phyloP scores from a whole-genome alignment of 2,329 filamentous ascomycete genomes.

The Aspergillus felis region DNA sequence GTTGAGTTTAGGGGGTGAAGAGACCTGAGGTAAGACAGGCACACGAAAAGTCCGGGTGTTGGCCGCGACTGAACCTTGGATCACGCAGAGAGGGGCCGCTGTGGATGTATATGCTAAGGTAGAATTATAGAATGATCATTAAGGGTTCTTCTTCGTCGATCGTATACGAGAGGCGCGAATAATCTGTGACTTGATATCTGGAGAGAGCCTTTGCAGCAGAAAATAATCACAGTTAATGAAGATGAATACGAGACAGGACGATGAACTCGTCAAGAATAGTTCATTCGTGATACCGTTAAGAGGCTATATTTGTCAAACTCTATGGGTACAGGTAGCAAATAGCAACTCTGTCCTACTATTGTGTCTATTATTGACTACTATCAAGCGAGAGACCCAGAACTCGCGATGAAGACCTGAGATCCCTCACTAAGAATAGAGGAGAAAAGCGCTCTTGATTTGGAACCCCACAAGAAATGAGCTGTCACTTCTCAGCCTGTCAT shows the following conservation, averaged over 20 bases:
- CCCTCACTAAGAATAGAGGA: neutral
- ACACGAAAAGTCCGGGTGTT: neutral
- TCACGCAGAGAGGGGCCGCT: neutral
- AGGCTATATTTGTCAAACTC: too few species aligned
- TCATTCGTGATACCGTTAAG: too few species aligned
- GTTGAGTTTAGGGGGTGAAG: neutral
- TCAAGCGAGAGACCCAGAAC: neutral
- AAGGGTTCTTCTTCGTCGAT: neutral
- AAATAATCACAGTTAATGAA: too few species aligned
- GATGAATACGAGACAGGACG: too few species aligned
- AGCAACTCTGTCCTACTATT: too few species aligned
- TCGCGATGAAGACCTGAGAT: neutral
- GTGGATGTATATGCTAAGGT: neutral
- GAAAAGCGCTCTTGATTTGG: neutral
- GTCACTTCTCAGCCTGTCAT: neutral
- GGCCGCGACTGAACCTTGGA: neutral
- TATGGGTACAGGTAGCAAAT: too few species aligned
- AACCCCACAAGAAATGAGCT: too few species aligned
- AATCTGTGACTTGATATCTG: too few species aligned
- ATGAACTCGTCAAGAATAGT: too few species aligned
- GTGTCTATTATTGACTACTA: too few species aligned
- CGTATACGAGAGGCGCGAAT: neutral
- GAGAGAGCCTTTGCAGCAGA: too few species aligned
- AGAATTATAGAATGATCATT: neutral
- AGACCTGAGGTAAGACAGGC: neutral